Conservation (phyloP, 768 basidiomycete species). For the Termitomyces sp. region DNA sequence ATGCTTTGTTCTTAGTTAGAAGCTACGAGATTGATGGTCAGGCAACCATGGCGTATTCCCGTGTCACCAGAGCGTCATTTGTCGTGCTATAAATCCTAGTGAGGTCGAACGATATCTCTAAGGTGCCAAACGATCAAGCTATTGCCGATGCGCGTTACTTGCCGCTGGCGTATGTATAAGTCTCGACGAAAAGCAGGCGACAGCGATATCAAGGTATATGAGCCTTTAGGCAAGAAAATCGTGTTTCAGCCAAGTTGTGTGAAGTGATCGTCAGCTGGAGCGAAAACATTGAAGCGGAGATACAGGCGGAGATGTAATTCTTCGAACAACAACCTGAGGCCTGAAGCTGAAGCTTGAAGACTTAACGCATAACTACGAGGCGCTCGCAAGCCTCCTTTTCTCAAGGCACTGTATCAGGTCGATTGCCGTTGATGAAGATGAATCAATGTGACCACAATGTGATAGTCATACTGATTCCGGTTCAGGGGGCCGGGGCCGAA, state of each 20-base stretch:
- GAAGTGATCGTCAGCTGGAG: no score
- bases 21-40: not conserved
- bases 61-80: not conserved
- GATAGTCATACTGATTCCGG: not conserved
- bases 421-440: not conserved
- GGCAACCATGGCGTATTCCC: not conserved
- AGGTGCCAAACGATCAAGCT: not conserved
- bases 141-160: not conserved
- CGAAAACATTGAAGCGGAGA: not conserved
- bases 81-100: not conserved
- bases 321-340: not conserved
- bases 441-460: not conserved
- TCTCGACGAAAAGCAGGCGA: not conserved
- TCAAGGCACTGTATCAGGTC: not conserved
- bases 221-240: not conserved
- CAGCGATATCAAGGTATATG: not conserved
- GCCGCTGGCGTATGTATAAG: not conserved
- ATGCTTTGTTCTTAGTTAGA: not conserved
- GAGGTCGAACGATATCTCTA: not conserved
- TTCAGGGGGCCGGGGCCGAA: not conserved
- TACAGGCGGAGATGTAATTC: not conserved
- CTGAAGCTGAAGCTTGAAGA: no score
- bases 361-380: no score
- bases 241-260: not conserved
- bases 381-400: not conserved